These are phyloP conservation scores for Umbelopsis ramanniana DNA, from an alignment of 192 early-diverging fungal genomes.

Conservation along the genomic window DNA sequence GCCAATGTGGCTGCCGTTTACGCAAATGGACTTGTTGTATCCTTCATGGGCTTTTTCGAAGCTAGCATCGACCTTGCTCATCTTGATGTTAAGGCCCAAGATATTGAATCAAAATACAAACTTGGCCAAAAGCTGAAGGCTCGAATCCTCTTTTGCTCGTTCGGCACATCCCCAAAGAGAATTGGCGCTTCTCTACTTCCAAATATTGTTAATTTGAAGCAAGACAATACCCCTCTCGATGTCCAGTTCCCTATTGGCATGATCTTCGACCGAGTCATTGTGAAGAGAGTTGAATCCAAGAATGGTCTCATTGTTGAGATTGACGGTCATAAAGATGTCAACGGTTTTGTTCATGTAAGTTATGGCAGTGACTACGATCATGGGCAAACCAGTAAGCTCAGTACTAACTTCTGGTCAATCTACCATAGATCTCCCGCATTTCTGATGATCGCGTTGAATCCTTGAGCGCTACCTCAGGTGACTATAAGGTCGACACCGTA, in stretches of 20 bases:
- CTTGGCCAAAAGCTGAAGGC: conserved; percentile 64
- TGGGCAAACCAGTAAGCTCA: background rate
- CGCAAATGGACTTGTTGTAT: conserved; percentile 68
- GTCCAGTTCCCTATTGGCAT: conserved; percentile 70
- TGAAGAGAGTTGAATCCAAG: conserved; percentile 63
- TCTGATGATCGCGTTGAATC: conserved; percentile 64
- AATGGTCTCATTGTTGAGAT: conserved; percentile 69
- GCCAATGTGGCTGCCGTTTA: conserved; percentile 66
- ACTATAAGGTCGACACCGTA: conserved; percentile 64
- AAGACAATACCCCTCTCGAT: conserved; percentile 29
- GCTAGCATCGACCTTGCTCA: conserved; percentile 70
- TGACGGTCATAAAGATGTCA: conserved; percentile 42
- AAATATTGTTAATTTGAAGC: conserved; percentile 57
- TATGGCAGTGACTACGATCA: background rate
- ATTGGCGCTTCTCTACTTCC: conserved; percentile 62
- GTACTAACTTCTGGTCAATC: conserved; percentile 21
- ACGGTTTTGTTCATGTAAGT: conserved; percentile 67
- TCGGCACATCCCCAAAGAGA: conserved; percentile 63
- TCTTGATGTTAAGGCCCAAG: conserved; percentile 37
- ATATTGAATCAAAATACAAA: conserved; percentile 61
- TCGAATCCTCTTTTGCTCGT: conserved; percentile 78
- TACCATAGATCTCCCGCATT: conserved; percentile 63
- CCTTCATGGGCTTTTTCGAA: conserved; percentile 86
- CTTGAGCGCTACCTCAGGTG: conserved; percentile 57
- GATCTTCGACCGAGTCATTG: conserved; percentile 63